Base-by-base conservation (phyloP, 805 yeast genomes). In the Kluyveromyces lactis region DNA sequence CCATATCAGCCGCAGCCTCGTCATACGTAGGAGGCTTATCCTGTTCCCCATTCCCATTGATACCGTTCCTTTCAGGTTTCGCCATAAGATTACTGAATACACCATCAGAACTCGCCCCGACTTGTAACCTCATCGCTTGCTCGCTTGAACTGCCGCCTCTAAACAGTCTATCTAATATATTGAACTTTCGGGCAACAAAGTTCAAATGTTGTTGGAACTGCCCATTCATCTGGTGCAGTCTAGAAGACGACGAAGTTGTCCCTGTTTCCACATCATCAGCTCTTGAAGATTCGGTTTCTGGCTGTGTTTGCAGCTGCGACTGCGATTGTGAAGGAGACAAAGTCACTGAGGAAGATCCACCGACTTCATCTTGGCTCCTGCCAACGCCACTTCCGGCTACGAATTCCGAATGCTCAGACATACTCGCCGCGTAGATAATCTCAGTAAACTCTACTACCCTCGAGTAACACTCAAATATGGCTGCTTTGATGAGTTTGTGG, bases 1-100 rank as follows among this genome's bases (percentile, higher is more conserved):
- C 78, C 12, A 92, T 75, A 57, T 92, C 98, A 3, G 86, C 82
- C 0, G 95, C 86, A 0, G 95, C 97, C 56, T 89, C 97, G 41
- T 86, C 96, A 62, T 92, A 92, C 0, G 95, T 71, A 3, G 97
- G 97, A 16, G 85, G 81, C 24, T 67, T 67, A 43, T 81, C 89
- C 9, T 66, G 60, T 6, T 57, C 59, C 7, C 44, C 48, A 8
- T 33, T 38, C n/a, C 42, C 43, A 54, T 55, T 44, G 12, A 33
- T 41, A 19, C 24, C 39, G 26, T 42, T 43, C 0, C 72, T 56
- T 35, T 81, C 90, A 4, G 96, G 96, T 54, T 89, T 90, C 2
- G 97, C 97, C 51, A 84, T 75, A 50, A 92, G 60, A 60, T 92
- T 92, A 37, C 92, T 79, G 61, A 92, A 92, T 3, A 92, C 98